Conservation (phyloP, 208 protist genomes). For the Acanthamoeba triangularis region DNA sequence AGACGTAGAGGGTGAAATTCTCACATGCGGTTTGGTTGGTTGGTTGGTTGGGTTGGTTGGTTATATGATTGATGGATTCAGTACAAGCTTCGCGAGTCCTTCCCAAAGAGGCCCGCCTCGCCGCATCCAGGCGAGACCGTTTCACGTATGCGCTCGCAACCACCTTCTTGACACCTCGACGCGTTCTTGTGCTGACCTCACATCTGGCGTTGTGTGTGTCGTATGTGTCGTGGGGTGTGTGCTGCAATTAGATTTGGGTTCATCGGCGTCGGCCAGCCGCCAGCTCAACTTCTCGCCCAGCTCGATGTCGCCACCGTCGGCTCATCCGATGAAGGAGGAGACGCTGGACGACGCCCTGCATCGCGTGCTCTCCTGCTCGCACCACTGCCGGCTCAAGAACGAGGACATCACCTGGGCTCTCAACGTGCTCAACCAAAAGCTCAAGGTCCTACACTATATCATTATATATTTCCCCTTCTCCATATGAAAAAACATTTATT, state of each 20-base stretch:
- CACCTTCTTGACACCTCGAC: background rate
- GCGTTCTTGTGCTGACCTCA: background rate
- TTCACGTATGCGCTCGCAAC: background rate
- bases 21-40: background rate
- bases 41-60: no score
- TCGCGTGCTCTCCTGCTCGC: constrained; percentile 8
- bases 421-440: constrained; percentile 13
- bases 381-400: constrained; percentile 45
- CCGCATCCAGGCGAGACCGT: background rate
- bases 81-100: background rate
- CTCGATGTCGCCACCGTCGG: background rate
- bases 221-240: background rate
- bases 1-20: background rate
- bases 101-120: background rate
- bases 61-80: background rate
- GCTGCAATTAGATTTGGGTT: background rate
- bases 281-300: background rate
- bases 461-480: no score
- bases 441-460: no score
- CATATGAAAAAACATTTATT: no score
- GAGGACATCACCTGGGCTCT: constrained; percentile 49
- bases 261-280: background rate
- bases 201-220: background rate
- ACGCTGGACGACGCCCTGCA: constrained; percentile 30
- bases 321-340: background rate